Evolutionary conservation across 108 stramenopile genomes (phyloP), one percentile per base, ranked within the genome.

Genomic region (Cyclotella atomus): DNA sequence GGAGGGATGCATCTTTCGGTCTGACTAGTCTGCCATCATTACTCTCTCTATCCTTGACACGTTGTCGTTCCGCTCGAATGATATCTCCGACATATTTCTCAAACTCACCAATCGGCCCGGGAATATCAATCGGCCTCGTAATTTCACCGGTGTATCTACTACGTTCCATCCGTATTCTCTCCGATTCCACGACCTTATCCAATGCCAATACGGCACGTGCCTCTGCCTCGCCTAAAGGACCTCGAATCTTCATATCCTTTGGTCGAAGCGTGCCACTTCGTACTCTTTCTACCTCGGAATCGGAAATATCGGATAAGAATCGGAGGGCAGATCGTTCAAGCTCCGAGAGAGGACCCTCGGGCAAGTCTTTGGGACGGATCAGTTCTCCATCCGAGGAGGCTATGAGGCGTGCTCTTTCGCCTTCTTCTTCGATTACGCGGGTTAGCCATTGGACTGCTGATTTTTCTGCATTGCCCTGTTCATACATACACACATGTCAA

Each of bases 391-490:
- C 84, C 3, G 78, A 66, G 25, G 87, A 74, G 28, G 88, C 84
- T 56, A 94, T 94, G 33, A 76, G 73, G 68, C 78, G 68, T 12
- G 93, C 93, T 9, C 93, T 79, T 65, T 84, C 71, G 19, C 88
- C 93, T 76, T 94, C 93, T 74, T 94, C 93, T 75, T 94, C 93
- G 46, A 94, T 83, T 23, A 94, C 93, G 27, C 56, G 49, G 29
- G 53, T 68, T 12, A 94, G 82, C 91, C 91, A 91, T 61, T 83
- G 73, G 1, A 94, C 93, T 34, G 84, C 79, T 1, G 76, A 66
- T 57, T 79, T 83, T 68, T 94, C 93, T 52, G 87, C 84, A 21
- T 86, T 75, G 24, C 93, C 93, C 85, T 57, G 29, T 12, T 21
- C 50, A 21, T 34, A 33, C 61, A 43, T 46, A 71, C 53, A 45